Evolutionary conservation across 2,329 filamentous ascomycete genomes (phyloP), one percentile per base, ranked within the genome.

Genomic region (Ceratocystis destructans): DNA sequence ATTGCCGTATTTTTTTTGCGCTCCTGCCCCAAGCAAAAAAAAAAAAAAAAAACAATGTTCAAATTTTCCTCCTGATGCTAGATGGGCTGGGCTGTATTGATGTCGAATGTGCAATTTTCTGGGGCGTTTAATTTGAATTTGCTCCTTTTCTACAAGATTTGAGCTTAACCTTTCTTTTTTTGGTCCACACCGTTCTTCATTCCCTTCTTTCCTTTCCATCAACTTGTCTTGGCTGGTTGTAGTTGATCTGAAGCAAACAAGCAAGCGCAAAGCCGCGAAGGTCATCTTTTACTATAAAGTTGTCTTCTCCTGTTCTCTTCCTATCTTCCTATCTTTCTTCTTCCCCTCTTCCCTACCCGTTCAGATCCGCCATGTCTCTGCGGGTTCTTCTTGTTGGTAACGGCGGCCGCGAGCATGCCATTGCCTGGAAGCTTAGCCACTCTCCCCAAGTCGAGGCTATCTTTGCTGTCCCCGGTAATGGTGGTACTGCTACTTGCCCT

Each of bases 401-500:
- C 74, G 94, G 94, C 71, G 94, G 93, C 71, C 87, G 94, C 72
- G 94, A 99, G 78, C 91, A 97, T 77, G 90, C 92, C 61, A 83
- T 96, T 69, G 91, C 92, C 53, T 97, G 92, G 92, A 96, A 95
- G 78, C 80, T 97, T 69, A 85, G 87, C 73, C 88, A 96, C 75
- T 96, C 91, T 17, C 80, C 86, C 53, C 81, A 82, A 59, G 89
- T 96, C 69, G 85, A 90, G 72, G 82, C 85, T 71, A 93, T 97
- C 73, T 79, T 82, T 71, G 83, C 79, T 55, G 83, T 85, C 57
- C 85, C 85, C 15, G 93, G 93, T 69, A 97, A 97, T 76, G 93
- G 93, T 71, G 94, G 94, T 68, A 96, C 91, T 33, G 86, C 84
- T 65, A 78, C 75, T 62, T 85, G 84, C 68, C 76, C 83, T 71